Base-by-base conservation (phyloP, 192 early-diverging fungal genomes). In the Thamnidium elegans region DNA sequence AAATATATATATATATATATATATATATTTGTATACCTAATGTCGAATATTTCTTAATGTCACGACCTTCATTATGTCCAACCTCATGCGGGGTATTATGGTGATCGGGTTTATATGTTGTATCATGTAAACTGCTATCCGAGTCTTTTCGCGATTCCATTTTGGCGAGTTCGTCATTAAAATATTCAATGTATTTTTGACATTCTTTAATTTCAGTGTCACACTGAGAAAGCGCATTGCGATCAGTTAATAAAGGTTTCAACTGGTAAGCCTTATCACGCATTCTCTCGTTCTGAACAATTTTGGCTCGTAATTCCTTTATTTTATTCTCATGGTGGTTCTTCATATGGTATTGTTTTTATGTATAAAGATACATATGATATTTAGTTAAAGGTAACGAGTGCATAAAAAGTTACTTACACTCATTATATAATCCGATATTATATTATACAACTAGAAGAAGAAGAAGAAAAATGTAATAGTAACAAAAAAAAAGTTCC, bases 211-310 rank as follows among this genome's bases (percentile, higher is more conserved):
- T 81, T 67, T 83, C 83, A 47, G 76, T 78, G 69, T 96, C 89
- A 65, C 92, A 94, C 68, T 93, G 86, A 63, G 89, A 82, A 34
- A 79, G 76, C 48, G 84, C 85, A 59, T 81, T 88, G 23, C 71
- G 63, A 66, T 88, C 87, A 19, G 70, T 80, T n/a, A 90, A 70
- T 63, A 79, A 64, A 7, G 62, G 55, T 9, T 84, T 78, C 79
- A 92, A 82, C 39, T 85, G 70, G 23, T 77, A 71, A 21, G 78
- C 80, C 23, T 72, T 78, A 31, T 78, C 68, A 14, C 66, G 66
- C 65, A 79, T 65, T 47, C 69, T 61, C 34, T 72, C 50, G 45
- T 77, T 69, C 44, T 70, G 59, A 15, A 62, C 70, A 23, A 82
- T 82, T 58, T 75, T 79, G 31, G 60, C 36, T 21, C 76, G 64